These are phyloP conservation scores for Venturia effusa DNA, from an alignment of 2,329 filamentous ascomycete species.

Conservation along the genomic window DNA sequence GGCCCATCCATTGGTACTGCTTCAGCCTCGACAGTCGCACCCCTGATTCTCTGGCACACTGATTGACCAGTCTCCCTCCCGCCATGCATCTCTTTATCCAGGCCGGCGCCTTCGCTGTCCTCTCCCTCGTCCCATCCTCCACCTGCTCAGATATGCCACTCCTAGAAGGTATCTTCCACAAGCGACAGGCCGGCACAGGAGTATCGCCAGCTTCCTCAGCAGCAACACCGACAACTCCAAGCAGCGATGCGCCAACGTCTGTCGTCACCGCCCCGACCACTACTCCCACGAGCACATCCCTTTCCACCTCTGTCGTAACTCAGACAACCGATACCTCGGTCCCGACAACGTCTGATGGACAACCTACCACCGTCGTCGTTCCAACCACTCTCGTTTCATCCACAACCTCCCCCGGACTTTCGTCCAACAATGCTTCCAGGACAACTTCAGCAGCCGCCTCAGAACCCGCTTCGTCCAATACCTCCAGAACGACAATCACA, in stretches of 20 bases:
- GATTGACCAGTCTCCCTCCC: background rate
- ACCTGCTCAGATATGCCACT: background rate
- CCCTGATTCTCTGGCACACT: background rate
- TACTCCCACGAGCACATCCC: background rate
- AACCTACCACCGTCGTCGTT: background rate
- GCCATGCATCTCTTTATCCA: constrained; percentile 4
- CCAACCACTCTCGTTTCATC: constrained; percentile 9
- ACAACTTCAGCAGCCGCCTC: background rate
- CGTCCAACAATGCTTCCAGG: background rate
- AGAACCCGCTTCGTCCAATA: constrained; percentile 7
- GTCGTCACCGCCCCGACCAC: background rate
- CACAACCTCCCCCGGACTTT: background rate
- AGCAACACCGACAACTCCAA: background rate
- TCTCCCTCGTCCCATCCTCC: background rate
- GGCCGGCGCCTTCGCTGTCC: background rate
- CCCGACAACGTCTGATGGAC: background rate
- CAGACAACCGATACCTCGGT: background rate
- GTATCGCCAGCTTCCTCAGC: background rate
- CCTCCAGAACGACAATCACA: constrained; percentile 23
- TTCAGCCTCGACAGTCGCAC: background rate
- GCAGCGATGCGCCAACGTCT: background rate
- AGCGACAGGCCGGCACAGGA: constrained; percentile 9
- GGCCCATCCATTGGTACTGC: background rate
- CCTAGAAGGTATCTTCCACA: constrained; percentile 10
- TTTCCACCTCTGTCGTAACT: constrained; percentile 8